Percentiles rank a stretch among this genome's conserved stretches.
Evolutionary conservation across 2,329 filamentous ascomycete genomes (phyloP).

Genomic region (Huntiella savannae): DNA sequence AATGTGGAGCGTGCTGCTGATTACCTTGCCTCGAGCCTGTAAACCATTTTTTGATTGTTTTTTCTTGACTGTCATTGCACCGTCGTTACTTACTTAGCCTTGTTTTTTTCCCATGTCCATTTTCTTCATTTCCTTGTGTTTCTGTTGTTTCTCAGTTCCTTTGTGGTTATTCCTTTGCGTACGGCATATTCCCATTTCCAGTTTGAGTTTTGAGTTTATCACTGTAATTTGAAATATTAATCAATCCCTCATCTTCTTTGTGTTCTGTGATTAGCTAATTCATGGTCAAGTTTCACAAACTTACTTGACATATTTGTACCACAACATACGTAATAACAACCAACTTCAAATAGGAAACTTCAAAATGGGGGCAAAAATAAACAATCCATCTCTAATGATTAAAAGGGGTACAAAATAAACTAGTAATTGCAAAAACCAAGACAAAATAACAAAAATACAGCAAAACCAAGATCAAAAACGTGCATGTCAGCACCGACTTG

Average conservation of each 20-base stretch:
- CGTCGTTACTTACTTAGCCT: neutral
- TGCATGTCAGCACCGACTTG: neutral
- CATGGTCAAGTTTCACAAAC: no score
- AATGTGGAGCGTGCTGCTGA: constrained; percentile 66
- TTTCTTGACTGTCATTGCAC: neutral
- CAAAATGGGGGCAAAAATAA: neutral
- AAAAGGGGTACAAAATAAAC: constrained; percentile 4
- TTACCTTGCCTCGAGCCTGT: constrained; percentile 5
- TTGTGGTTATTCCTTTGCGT: no score
- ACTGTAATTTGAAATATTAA: neutral
- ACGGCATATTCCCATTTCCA: no score
- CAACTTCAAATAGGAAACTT: neutral
- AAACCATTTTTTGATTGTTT: neutral
- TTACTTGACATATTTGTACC: no score
- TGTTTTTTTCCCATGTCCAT: neutral
- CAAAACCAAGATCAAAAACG: neutral
- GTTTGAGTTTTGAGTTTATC: neutral
- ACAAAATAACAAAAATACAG: neutral
- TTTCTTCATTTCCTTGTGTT: constrained; percentile 1
- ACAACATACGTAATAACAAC: no score
- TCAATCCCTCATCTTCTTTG: no score
- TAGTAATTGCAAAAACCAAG: neutral
- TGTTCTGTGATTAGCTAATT: no score
- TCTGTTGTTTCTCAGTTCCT: neutral
- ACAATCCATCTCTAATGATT: neutral